Evolutionary conservation across 1,284 basidiomycete genomes (phyloP).

Genomic region (Mycosarcoma mackinlayi): DNA sequence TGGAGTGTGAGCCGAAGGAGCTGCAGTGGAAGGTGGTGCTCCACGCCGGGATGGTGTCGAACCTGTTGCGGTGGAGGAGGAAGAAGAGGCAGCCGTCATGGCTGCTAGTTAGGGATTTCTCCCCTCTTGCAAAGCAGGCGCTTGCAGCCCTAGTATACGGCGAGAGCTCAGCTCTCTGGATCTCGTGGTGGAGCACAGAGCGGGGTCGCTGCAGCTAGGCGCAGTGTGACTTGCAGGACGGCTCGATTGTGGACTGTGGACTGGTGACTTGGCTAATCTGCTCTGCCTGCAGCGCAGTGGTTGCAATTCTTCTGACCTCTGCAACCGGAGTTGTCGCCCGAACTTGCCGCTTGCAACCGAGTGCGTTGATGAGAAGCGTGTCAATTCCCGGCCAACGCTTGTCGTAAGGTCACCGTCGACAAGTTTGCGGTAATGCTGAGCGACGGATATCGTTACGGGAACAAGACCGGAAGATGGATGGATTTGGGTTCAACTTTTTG

Average conservation of each 20-base stretch:
- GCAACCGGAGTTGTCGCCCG: too few relatives aligned
- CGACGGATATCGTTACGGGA: conserved; percentile 25
- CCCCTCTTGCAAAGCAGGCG: background rate
- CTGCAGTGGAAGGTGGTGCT: conserved; percentile 3
- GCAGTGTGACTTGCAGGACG: too few relatives aligned
- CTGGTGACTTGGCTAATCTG: too few relatives aligned
- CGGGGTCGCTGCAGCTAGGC: too few relatives aligned
- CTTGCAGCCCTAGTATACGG: background rate
- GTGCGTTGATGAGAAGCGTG: too few relatives aligned
- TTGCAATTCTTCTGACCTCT: too few relatives aligned
- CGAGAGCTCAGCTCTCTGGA: background rate
- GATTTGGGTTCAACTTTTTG: conserved; percentile 7
- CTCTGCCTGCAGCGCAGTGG: too few relatives aligned
- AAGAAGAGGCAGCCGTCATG: conserved; percentile 21
- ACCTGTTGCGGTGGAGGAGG: conserved; percentile 16
- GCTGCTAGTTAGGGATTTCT: background rate
- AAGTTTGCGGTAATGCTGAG: background rate
- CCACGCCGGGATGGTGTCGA: conserved; percentile 22
- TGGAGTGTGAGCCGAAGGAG: background rate
- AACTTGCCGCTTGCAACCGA: too few relatives aligned
- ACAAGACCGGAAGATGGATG: conserved; percentile 30
- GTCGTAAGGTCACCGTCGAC: background rate
- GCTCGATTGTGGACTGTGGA: too few relatives aligned
- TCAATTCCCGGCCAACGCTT: too few relatives aligned
- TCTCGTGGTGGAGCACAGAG: too few relatives aligned